phyloP scores from a whole-genome alignment of 2,329 filamentous ascomycete genomes.

The Xylaria multiplex region DNA sequence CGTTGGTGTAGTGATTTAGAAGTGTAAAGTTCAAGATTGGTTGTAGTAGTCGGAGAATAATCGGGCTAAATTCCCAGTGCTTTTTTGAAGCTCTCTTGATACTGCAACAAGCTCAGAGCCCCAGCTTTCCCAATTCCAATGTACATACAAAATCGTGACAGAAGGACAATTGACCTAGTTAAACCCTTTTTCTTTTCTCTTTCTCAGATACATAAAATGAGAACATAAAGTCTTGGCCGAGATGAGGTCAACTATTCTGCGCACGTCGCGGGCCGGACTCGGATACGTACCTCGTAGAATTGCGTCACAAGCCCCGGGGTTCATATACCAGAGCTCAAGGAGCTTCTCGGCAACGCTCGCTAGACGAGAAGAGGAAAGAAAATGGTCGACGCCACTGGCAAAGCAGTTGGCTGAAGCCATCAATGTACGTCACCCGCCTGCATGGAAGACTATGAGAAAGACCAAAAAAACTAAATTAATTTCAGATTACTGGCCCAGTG shows the following conservation, averaged over 20 bases:
- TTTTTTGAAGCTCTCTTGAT: conserved; percentile 39
- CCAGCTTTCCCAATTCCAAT: conserved; percentile 10
- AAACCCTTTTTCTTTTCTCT: neutral
- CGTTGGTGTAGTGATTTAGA: conserved; percentile 9
- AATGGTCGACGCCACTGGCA: conserved; percentile 93
- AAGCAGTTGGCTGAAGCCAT: conserved; percentile 89
- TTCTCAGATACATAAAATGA: conserved; percentile 11
- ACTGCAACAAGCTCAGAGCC: conserved; percentile 21
- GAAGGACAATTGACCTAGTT: neutral
- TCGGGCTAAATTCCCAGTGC: conserved; percentile 37
- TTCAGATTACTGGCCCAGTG: conserved; percentile 80
- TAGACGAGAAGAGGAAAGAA: conserved; percentile 56
- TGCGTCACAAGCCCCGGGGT: conserved; percentile 31
- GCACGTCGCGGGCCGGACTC: conserved; percentile 42
- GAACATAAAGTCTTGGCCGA: conserved; percentile 19
- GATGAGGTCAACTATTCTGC: conserved; percentile 44
- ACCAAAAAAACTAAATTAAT: conserved; percentile 39
- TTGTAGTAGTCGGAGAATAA: conserved; percentile 39
- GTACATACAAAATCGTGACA: neutral
- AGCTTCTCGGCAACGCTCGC: conserved; percentile 46
- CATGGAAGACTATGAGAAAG: neutral
- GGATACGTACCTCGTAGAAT: conserved; percentile 37
- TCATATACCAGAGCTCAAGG: conserved; percentile 38
- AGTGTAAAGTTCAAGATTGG: conserved; percentile 24
- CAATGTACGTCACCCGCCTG: conserved; percentile 64